Evolutionary conservation across 306 rosid species (phyloP), one percentile per base, ranked within the genome.

Genomic region (Parietaria judaica): DNA sequence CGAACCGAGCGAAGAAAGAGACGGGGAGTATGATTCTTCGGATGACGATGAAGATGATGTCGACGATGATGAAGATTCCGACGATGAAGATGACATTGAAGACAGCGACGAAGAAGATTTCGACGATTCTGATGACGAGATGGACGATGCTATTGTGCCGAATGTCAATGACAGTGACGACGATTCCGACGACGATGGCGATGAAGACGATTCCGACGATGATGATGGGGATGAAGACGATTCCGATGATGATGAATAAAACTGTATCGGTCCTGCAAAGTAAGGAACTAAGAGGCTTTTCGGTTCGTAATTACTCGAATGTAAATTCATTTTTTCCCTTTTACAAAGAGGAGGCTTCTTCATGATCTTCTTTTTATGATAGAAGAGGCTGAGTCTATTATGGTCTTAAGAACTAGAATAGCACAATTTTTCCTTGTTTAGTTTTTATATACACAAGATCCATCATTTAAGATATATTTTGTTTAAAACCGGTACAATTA

Each of bases 61-160:
- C 10, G 13, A 56, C 7, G 65, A 64, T 38, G 63, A 48, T 2
- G 64, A 56, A 56, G 54, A 37, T 12, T 52, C 51, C 16, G 49
- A 58, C 14, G 75, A 71, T 8, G 61, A 64, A 1, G 70, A 56
- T 46, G 45, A 31, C 3, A 56, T 57, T 7, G 65, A 67, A 11
- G 56, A 36, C 14, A 61, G 51, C 8, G 58, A 59, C 34, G 66
- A 58, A 15, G 54, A 34, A 10, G 60, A 69, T n/a, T 49, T 6
- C 0, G 67, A 60, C 4, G 54, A 52, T n/a, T 7, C 31, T 39
- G 72, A 68, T 3, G 60, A 51, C 16, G 64, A 56, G 3, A 51
- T 11, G 12, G 57, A 56, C 7, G 48, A 46, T n/a, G 71, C 34
- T 4, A 50, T 45, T 5, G 54, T 12, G 10, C n/a, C 13, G 14